Conservation (phyloP, 2,329 filamentous ascomycete genomes). For the Epichloe coenophiala region DNA sequence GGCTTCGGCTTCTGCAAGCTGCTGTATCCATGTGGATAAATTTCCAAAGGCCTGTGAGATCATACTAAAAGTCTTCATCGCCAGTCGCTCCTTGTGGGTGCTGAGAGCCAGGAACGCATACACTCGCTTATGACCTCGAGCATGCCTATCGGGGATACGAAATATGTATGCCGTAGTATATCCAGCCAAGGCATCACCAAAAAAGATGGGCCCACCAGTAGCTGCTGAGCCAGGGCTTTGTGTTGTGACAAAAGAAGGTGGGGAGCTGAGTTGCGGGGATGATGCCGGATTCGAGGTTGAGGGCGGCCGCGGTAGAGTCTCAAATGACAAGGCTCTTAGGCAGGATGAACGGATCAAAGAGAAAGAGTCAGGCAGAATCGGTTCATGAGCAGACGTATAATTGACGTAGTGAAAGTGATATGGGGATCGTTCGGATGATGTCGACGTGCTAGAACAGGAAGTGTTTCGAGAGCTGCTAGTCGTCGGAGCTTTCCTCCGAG, state of each 20-base stretch:
- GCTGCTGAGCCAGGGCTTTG: conserved; percentile 39
- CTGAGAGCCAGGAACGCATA: conserved; percentile 54
- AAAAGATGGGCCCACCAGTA: conserved; percentile 54
- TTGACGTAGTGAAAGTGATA: conserved; percentile 52
- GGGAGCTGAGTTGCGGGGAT: conserved; percentile 21
- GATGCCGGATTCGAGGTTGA: conserved; percentile 25
- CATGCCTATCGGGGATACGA: conserved; percentile 53
- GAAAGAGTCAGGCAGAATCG: conserved; percentile 46
- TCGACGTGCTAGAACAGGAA: conserved; percentile 41
- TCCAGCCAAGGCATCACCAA: conserved; percentile 49
- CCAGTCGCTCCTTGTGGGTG: conserved; percentile 49
- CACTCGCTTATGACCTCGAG: conserved; percentile 53
- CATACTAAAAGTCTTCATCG: conserved; percentile 53
- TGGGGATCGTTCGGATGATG: conserved; percentile 27
- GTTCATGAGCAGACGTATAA: conserved; percentile 56
- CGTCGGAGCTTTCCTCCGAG: conserved; percentile 31
- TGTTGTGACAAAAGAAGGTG: conserved; percentile 39
- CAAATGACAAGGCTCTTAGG: conserved; percentile 51
- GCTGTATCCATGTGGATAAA: conserved; percentile 51
- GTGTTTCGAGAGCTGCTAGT: conserved; percentile 28
- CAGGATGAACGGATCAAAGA: conserved; percentile 54
- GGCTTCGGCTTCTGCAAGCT: conserved; percentile 48
- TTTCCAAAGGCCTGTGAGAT: conserved; percentile 50
- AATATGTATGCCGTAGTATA: conserved; percentile 61
- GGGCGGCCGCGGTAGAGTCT: conserved; percentile 47